These are phyloP conservation scores for Venturia aucupariae DNA, from an alignment of 2,329 filamentous ascomycete species.

Conservation along the genomic window DNA sequence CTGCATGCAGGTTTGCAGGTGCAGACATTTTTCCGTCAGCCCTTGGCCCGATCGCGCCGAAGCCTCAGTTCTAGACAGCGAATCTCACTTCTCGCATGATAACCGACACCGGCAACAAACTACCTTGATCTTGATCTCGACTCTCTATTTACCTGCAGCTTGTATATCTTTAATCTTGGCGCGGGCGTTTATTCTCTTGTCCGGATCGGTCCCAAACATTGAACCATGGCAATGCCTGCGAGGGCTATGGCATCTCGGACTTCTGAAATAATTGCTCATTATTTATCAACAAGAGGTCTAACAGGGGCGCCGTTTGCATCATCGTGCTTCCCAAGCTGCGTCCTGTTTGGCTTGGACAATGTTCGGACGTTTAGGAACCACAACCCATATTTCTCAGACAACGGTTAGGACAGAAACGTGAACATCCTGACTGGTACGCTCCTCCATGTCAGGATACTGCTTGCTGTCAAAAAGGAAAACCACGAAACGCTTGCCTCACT, in stretches of 20 bases:
- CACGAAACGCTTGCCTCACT: neutral
- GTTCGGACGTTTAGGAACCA: neutral
- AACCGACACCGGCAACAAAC: neutral
- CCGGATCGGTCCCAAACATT: neutral
- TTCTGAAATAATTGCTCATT: neutral
- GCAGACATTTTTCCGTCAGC: neutral
- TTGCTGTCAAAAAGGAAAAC: neutral
- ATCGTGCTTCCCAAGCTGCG: neutral
- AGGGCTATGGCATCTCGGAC: neutral
- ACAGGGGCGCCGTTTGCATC: neutral
- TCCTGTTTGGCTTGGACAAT: neutral
- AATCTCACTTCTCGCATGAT: neutral
- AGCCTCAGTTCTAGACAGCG: neutral
- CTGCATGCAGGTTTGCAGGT: neutral
- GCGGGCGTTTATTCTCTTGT: neutral
- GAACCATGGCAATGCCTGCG: neutral
- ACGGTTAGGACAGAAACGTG: neutral
- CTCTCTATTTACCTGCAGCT: neutral
- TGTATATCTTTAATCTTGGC: neutral
- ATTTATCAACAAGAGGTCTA: neutral
- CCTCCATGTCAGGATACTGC: neutral
- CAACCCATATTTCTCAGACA: neutral
- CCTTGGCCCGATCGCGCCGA: neutral
- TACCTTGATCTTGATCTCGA: neutral
- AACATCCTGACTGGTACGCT: neutral